Percentiles rank a stretch among this genome's conserved stretches.
These are phyloP conservation scores for Saccharomycopsis vini DNA, from an alignment of 805 yeast species.

Conservation along the genomic window DNA sequence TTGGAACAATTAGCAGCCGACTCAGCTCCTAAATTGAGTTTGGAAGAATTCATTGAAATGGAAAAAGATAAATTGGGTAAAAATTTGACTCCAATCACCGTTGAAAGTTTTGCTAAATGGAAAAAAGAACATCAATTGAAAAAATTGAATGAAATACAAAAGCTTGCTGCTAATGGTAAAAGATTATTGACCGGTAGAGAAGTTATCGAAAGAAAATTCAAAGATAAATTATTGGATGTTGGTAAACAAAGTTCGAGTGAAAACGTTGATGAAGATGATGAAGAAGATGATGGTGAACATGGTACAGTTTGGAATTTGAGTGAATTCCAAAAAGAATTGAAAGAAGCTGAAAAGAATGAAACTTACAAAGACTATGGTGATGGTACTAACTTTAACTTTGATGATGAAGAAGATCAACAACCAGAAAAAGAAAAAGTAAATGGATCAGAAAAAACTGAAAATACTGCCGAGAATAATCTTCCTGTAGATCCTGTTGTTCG, in stretches of 20 bases:
- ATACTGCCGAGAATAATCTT: too few relatives aligned
- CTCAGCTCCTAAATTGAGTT: constrained; percentile 77
- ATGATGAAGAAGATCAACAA: too few relatives aligned
- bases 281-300: constrained; percentile 23
- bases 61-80: constrained; percentile 79
- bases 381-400: constrained; percentile 30
- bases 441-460: too few relatives aligned
- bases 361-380: constrained; percentile 68
- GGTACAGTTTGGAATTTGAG: constrained; percentile 37
- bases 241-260: constrained; percentile 40
- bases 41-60: constrained; percentile 92
- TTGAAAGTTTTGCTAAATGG: constrained; percentile 76
- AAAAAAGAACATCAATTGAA: constrained; percentile 57
- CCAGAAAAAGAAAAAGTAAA: too few relatives aligned
- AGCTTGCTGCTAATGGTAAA: constrained; percentile 34
- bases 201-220: constrained; percentile 50
- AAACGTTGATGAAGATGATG: constrained; percentile 21
- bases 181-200: constrained; percentile 60
- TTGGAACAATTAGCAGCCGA: constrained; percentile 80
- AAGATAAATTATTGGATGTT: constrained; percentile 39
- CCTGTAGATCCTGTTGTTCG: too few relatives aligned
- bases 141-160: constrained; percentile 36
- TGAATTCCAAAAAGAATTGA: constrained; percentile 32
- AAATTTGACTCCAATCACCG: constrained; percentile 77
- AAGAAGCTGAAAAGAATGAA: constrained; percentile 28